These are phyloP conservation scores for Leccinum subtestaceum DNA, from an alignment of 768 basidiomycete genomes.

Conservation along the genomic window DNA sequence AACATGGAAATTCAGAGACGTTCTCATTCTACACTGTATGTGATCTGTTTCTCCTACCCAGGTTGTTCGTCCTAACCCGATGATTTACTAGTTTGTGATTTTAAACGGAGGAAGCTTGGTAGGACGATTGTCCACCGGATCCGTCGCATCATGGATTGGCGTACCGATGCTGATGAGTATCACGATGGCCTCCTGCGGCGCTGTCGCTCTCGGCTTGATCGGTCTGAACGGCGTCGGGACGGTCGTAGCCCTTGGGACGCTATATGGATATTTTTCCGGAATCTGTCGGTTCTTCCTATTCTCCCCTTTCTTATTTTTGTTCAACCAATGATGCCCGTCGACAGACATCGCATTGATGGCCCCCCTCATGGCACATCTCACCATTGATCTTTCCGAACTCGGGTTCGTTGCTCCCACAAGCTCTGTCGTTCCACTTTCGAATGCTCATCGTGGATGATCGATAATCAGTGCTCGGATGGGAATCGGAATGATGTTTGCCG, in stretches of 20 bases:
- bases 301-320: neutral
- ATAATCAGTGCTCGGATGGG: neutral
- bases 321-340: neutral
- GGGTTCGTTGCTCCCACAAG: constrained; percentile 32
- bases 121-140: constrained; percentile 31
- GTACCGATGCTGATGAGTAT: constrained; percentile 42
- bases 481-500: constrained; percentile 5
- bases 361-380: constrained; percentile 28
- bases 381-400: constrained; percentile 42
- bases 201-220: constrained; percentile 19
- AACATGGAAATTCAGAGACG: neutral
- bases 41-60: neutral
- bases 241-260: constrained; percentile 37
- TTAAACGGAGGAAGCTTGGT: constrained; percentile 51
- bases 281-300: constrained; percentile 27
- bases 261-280: constrained; percentile 50
- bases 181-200: constrained; percentile 29
- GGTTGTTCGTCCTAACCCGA: no score
- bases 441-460: neutral
- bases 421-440: no score
- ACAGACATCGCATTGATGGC: constrained; percentile 37
- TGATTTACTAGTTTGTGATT: constrained; percentile 40
- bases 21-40: constrained; percentile 54
- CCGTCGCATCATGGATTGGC: constrained; percentile 39
- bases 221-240: constrained; percentile 33